A percentile compares a stretch with the other conserved stretches of the same genome.
phyloP scores from a whole-genome alignment of 2,329 filamentous ascomycete species.

The Exophiala calicioides region DNA sequence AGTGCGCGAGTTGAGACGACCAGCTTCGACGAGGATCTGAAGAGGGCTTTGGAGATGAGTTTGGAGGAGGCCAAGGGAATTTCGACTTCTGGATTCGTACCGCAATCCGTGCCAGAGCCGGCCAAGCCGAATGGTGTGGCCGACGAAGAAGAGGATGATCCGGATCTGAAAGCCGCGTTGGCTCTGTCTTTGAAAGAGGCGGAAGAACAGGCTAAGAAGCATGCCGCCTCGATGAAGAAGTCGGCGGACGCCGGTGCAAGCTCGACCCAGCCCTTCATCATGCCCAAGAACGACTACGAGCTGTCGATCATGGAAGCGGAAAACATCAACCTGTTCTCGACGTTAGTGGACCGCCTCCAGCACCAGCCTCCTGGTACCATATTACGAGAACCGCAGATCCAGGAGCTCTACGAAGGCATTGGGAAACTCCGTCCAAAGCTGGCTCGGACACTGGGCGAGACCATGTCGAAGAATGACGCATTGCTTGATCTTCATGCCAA shows the following conservation, averaged over 20 bases:
- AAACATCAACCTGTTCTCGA: constrained; percentile 95
- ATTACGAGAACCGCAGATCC: constrained; percentile 93
- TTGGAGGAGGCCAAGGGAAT: constrained; percentile 85
- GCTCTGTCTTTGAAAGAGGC: constrained; percentile 93
- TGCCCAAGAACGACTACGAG: constrained; percentile 91
- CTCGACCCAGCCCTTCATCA: constrained; percentile 51
- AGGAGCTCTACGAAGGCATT: constrained; percentile 97
- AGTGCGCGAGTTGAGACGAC: constrained; percentile 78
- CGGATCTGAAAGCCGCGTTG: constrained; percentile 90
- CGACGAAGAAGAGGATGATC: constrained; percentile 78
- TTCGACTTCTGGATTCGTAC: constrained; percentile 66
- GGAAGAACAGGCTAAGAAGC: constrained; percentile 95
- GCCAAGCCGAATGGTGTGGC: constrained; percentile 45
- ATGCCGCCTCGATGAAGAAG: constrained; percentile 79
- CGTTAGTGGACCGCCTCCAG: constrained; percentile 88
- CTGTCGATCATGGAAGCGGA: constrained; percentile 90
- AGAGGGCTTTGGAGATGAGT: constrained; percentile 93
- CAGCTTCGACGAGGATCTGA: constrained; percentile 91
- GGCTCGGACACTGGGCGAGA: constrained; percentile 93
- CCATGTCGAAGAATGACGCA: constrained; percentile 99
- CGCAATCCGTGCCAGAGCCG: constrained; percentile 51
- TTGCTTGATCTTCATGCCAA: constrained; percentile 93
- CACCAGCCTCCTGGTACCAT: constrained; percentile 96
- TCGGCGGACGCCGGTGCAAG: constrained; percentile 58
- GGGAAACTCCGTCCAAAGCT: constrained; percentile 90